Base-by-base conservation (phyloP, 768 basidiomycete species). In the Auricularia auricula-judae region DNA sequence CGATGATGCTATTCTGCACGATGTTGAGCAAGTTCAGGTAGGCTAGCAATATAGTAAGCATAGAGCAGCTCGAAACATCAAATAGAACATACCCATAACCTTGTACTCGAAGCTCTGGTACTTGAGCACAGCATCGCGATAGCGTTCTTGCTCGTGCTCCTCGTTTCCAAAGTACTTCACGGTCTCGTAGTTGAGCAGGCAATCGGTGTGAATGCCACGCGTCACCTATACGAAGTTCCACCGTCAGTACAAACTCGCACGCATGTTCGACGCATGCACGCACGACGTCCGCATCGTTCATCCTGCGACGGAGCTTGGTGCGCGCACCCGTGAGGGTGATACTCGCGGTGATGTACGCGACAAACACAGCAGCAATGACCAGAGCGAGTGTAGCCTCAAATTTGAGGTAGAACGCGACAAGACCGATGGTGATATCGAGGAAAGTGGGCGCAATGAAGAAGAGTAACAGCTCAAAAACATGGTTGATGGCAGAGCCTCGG, bases 161-260 rank as follows among this genome's bases (percentile, higher is more conserved):
- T 96, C 93, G 16, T 91, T 88, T n/a, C 85, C 85, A 72, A 93
- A 94, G 72, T 91, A 91, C 73, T 91, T 94, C 69, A 93, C 87
- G 3, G 91, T 92, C 73, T 89, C 88, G 66, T 89, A 90, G 71
- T 89, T 89, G 62, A 91, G 80, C 35, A 92, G 75, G 68, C 85
- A 86, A 70, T 93, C 91, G 3, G 89, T 87, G 68, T 91, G 87
- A 62, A 93, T 93, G 8, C 88, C 89, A 44, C 92, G 84, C 29
- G 87, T 91, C 33, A 87, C 39, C 39, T 42, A 14, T 29, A 29
- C 29, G 2, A 42, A 42, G 8, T 8, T 14, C 39, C 51, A 29
- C 16, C 0, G 16, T 36, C 58, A 47, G 61, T n/a, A 44, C 62
- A 29, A 29, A 29, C 36, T 63, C 53, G 18, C 11, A 11, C 62